These are phyloP conservation scores for Daedalea quercina DNA, from an alignment of 768 basidiomycete genomes.

Conservation along the genomic window DNA sequence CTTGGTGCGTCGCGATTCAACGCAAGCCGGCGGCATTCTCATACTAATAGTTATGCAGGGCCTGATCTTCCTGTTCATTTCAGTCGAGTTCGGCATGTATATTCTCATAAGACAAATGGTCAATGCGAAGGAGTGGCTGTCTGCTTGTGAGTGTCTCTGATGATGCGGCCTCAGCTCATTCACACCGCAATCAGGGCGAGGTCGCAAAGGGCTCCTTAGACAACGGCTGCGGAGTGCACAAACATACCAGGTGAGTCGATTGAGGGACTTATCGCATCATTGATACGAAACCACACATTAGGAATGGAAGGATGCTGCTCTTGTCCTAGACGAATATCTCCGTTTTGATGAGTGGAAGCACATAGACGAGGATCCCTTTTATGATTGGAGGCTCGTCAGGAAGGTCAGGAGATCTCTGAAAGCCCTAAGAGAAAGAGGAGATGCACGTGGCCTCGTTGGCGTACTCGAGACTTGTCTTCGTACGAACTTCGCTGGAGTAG, in stretches of 20 bases:
- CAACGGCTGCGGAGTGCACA: conserved; percentile 66
- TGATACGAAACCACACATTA: conserved; percentile 20
- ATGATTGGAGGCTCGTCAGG: conserved; percentile 83
- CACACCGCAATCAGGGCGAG: conserved; percentile 54
- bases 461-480: conserved; percentile 89
- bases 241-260: conserved; percentile 57
- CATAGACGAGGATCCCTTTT: conserved; percentile 81
- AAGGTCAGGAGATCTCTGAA: conserved; percentile 73
- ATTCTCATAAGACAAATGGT: conserved; percentile 87
- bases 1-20: conserved; percentile 44
- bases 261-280: background rate
- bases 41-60: conserved; percentile 36
- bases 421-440: conserved; percentile 64
- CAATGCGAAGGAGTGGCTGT: conserved; percentile 89
- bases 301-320: conserved; percentile 87
- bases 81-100: conserved; percentile 80
- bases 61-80: conserved; percentile 81
- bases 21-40: background rate
- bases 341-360: conserved; percentile 89
- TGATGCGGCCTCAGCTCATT: background rate
- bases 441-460: conserved; percentile 81
- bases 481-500: conserved; percentile 89
- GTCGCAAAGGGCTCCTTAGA: conserved; percentile 73
- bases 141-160: conserved; percentile 56
- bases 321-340: conserved; percentile 72